phyloP scores from a whole-genome alignment of 208 protist species.

The Porcisia deanei region DNA sequence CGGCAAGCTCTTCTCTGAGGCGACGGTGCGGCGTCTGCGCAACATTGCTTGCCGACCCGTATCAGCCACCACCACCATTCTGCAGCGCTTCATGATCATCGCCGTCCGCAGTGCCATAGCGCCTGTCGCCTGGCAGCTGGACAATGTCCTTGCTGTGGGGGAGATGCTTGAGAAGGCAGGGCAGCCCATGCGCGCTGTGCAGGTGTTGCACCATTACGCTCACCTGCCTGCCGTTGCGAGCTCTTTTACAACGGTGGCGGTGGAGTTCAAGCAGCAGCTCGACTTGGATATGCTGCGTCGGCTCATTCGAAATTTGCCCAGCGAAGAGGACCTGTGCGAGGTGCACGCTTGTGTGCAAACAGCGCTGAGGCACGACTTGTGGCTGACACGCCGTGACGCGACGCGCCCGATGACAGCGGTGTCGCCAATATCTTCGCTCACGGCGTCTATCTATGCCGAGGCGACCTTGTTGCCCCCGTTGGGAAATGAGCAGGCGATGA shows the following conservation, averaged over 20 bases:
- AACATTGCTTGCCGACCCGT: slow-evolving; percentile 74
- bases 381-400: slow-evolving; percentile 15
- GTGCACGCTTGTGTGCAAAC: slow-evolving; percentile 54
- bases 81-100: slow-evolving; percentile 78
- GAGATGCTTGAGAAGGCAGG: slow-evolving; percentile 74
- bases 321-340: slow-evolving; percentile 34
- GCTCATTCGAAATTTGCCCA: slow-evolving; percentile 51
- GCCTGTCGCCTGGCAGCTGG: slow-evolving; percentile 71
- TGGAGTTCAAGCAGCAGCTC: slow-evolving; percentile 53
- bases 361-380: slow-evolving; percentile 40
- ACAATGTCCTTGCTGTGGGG: slow-evolving; percentile 71
- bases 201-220: slow-evolving; percentile 57
- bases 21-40: slow-evolving; percentile 61
- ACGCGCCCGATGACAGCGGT: slow-evolving; percentile 2
- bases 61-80: slow-evolving; percentile 48
- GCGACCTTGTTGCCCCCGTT: background rate
- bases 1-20: slow-evolving; percentile 43
- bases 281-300: slow-evolving; percentile 68
- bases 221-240: slow-evolving; percentile 18
- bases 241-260: slow-evolving; percentile 16
- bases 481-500: background rate
- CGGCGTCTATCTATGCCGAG: background rate
- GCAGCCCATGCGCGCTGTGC: slow-evolving; percentile 63
- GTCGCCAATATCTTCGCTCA: background rate
- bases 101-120: slow-evolving; percentile 70